These are phyloP conservation scores for Conoideocrella luteorostrata DNA, from an alignment of 2,329 filamentous ascomycete genomes.

Conservation along the genomic window DNA sequence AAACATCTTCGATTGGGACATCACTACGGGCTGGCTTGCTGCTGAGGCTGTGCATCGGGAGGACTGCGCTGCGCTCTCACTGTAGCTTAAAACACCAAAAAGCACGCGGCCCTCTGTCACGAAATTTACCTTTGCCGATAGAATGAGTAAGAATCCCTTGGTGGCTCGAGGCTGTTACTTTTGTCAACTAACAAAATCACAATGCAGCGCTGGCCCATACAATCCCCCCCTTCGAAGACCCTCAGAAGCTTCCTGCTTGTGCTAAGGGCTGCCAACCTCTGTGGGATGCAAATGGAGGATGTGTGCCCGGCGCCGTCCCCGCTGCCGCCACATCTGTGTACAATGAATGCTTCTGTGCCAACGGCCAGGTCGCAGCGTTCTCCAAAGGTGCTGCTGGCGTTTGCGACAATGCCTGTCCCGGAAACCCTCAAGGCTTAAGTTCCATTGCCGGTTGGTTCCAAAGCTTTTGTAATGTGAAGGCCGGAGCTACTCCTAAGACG, in stretches of 20 bases:
- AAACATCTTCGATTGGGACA: not conserved
- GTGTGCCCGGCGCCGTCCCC: constrained; percentile 53
- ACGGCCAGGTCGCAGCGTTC: constrained; percentile 52
- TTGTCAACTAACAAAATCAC: constrained; percentile 1
- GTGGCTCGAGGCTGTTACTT: not conserved
- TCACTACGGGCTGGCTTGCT: not conserved
- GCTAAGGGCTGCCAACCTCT: constrained; percentile 53
- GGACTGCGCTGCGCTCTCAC: not conserved
- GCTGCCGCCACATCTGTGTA: constrained; percentile 47
- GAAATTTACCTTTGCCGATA: not conserved
- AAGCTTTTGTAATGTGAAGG: constrained; percentile 50
- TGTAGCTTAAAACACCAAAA: not conserved
- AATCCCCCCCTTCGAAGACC: constrained; percentile 46
- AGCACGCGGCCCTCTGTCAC: not conserved
- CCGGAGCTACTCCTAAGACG: constrained; percentile 14
- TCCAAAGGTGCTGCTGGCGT: constrained; percentile 46
- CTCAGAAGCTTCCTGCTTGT: constrained; percentile 50
- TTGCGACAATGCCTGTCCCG: constrained; percentile 55
- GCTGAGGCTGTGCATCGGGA: constrained; percentile 1
- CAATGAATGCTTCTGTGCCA: constrained; percentile 68
- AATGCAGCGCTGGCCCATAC: constrained; percentile 31
- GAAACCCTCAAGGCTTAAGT: constrained; percentile 36
- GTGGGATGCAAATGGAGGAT: constrained; percentile 64
- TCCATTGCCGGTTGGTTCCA: constrained; percentile 66
- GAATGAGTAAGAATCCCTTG: not conserved